phyloP scores from a whole-genome alignment of 345 rosid genomes.

The Murraya koenigii region DNA sequence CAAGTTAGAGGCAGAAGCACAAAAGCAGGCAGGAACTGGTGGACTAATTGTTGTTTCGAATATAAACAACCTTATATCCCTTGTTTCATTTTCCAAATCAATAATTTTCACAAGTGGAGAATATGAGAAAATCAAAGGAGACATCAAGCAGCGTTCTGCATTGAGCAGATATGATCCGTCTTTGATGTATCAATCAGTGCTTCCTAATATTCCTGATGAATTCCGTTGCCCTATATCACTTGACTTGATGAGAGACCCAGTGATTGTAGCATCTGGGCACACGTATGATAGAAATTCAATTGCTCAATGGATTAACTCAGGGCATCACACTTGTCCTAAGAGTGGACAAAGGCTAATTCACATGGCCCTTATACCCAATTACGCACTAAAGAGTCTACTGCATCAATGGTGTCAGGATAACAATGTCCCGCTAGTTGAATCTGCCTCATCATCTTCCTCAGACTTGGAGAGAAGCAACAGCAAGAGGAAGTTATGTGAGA shows the following conservation, averaged over 20 bases:
- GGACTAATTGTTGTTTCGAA: slow-evolving; percentile 58
- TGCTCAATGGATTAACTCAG: slow-evolving; percentile 64
- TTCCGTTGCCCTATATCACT: slow-evolving; percentile 66
- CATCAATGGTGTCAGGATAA: slow-evolving; percentile 73
- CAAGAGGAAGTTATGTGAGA: slow-evolving; percentile 26
- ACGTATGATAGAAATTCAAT: slow-evolving; percentile 63
- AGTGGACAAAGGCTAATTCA: slow-evolving; percentile 66
- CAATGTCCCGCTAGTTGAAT: slow-evolving; percentile 42
- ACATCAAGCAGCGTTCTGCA: slow-evolving; percentile 19
- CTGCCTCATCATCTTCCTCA: slow-evolving; percentile 31
- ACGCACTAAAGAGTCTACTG: slow-evolving; percentile 57
- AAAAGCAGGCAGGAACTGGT: slow-evolving; percentile 69
- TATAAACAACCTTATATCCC: slow-evolving; percentile 58
- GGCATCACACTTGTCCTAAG: slow-evolving; percentile 68
- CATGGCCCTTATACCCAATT: slow-evolving; percentile 65
- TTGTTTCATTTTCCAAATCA: slow-evolving; percentile 44
- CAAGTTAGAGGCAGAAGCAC: slow-evolving; percentile 52
- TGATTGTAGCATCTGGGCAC: slow-evolving; percentile 65
- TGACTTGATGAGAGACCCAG: slow-evolving; percentile 68
- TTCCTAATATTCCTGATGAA: slow-evolving; percentile 49
- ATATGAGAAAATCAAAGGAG: slow-evolving; percentile 25
- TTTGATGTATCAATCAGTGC: slow-evolving; percentile 35
- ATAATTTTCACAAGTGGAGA: slow-evolving; percentile 34
- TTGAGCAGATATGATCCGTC: slow-evolving; percentile 33
- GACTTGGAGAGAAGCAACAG: slow-evolving; percentile 26